These are phyloP conservation scores for Hanseniaspora hatyaiensis DNA, from an alignment of 805 yeast species.

Conservation along the genomic window DNA sequence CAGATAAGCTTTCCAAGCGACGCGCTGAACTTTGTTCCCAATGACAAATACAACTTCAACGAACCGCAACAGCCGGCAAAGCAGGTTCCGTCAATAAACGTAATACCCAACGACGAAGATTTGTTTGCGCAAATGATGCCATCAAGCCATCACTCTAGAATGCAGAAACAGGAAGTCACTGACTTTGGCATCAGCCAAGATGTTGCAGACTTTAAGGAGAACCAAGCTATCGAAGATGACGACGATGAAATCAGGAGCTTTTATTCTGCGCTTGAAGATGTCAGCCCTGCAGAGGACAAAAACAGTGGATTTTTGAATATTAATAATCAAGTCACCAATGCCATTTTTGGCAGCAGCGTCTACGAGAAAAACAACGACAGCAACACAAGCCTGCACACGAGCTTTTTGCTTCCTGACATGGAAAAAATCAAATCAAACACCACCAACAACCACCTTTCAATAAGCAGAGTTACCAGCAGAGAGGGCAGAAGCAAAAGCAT, in stretches of 20 bases:
- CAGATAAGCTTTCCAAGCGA: not conserved
- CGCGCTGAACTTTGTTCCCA: not conserved
- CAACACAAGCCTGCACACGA: not conserved
- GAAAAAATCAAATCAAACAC: constrained; percentile 2
- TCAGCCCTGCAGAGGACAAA: not conserved
- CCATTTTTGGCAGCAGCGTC: no score
- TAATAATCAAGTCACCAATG: not conserved
- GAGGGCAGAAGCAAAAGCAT: constrained; percentile 14
- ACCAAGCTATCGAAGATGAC: no score
- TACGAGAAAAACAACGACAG: no score
- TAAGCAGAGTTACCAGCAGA: constrained; percentile 3
- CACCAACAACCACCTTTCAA: not conserved
- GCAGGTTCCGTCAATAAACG: not conserved
- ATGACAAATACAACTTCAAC: not conserved
- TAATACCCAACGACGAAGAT: not conserved
- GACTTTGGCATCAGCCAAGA: no score
- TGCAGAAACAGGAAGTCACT: no score
- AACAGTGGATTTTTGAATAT: not conserved
- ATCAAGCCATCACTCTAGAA: not conserved
- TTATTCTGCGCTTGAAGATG: constrained; percentile 10
- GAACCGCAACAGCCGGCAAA: constrained; percentile 17
- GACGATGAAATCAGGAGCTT: constrained; percentile 11
- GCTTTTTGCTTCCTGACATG: constrained; percentile 5
- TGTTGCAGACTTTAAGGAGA: no score
- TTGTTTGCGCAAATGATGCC: not conserved